phyloP scores from a whole-genome alignment of 108 stramenopile species.

The Bacterosira constricta region DNA sequence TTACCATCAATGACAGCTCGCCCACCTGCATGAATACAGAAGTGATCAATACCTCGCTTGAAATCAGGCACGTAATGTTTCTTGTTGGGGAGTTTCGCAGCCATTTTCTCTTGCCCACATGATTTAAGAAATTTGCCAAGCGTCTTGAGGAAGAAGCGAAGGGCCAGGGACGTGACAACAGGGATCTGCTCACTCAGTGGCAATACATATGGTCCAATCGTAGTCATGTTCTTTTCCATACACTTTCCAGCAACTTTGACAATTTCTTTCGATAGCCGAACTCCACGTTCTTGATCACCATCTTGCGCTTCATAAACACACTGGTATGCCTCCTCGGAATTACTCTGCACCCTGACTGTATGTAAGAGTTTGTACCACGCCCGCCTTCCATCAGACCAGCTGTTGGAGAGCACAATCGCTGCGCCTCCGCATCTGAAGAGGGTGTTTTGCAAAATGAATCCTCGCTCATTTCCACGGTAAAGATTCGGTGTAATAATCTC shows the following conservation, averaged over 20 bases:
- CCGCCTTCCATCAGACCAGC: conserved; percentile 90
- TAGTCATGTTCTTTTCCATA: conserved; percentile 98
- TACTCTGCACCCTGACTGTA: conserved; percentile 95
- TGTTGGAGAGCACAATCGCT: conserved; percentile 94
- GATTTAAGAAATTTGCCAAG: conserved; percentile 48
- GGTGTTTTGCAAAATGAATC: conserved; percentile 96
- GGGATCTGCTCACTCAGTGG: conserved; percentile 92
- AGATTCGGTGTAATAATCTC: conserved; percentile 97
- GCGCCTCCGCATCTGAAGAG: conserved; percentile 98
- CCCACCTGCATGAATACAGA: conserved; percentile 98
- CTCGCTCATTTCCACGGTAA: conserved; percentile 96
- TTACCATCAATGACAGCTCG: conserved; percentile 94
- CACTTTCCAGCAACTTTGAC: conserved; percentile 96
- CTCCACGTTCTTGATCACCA: conserved; percentile 77
- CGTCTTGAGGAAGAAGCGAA: conserved; percentile 57
- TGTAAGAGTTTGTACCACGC: conserved; percentile 98
- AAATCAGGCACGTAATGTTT: conserved; percentile 97
- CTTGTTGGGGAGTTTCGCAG: conserved; percentile 59
- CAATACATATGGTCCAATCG: conserved; percentile 91
- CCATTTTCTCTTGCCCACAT: conserved; percentile 53
- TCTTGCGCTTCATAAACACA: conserved; percentile 96
- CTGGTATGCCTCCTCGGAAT: conserved; percentile 83
- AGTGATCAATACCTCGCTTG: conserved; percentile 96
- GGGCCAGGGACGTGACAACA: conserved; percentile 70
- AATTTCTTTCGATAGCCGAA: conserved; percentile 95